Base-by-base conservation (phyloP, 257 asterid species). In the Craterostigma plantagineum region DNA sequence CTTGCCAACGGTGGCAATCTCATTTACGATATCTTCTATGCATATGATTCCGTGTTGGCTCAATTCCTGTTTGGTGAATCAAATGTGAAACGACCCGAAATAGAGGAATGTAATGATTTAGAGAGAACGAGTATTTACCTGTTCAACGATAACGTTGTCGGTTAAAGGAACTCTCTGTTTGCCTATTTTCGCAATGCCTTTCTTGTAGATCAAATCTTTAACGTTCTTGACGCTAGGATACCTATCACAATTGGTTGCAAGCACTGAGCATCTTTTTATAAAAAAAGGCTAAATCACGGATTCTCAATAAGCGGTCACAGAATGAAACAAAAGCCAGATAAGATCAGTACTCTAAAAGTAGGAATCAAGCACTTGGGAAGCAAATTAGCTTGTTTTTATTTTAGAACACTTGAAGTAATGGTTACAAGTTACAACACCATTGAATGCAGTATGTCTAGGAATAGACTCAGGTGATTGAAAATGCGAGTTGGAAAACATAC, bases 141-240 rank as follows among this genome's bases (percentile, higher is more conserved):
- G 74, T 62, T 87, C 95, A 8, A 87, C 67, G 17, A 87, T 51
- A 53, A 73, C 80, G 54, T 82, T 87, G 69, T 83, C 91, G 7
- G 90, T 87, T 38, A 87, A 62, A 40, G 97, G 93, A 59, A 70
- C 53, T 58, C 72, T 76, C 55, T 87, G 57, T 48, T 53, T 64
- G 56, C 54, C 73, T 62, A 79, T 36, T 63, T 68, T 87, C 8
- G 67, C 72, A n/a, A 77, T 67, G 58, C 92, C 95, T 54, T 82
- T 87, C 70, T 82, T 87, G 82, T 63, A 82, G 53, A 87, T 73
- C 67, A 87, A 68, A 62, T 87, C 97, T 73, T 67, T 79, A 60
- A 82, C 86, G 52, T 78, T 79, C 81, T 76, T 87, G 43, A 71
- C 52, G 66, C 63, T 79, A 35, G 97, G 97, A 66, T 71, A 87